A percentile compares a stretch with the other conserved stretches of the same genome.
phyloP scores from a whole-genome alignment of 768 basidiomycete species.

The Auriscalpium orientale region DNA sequence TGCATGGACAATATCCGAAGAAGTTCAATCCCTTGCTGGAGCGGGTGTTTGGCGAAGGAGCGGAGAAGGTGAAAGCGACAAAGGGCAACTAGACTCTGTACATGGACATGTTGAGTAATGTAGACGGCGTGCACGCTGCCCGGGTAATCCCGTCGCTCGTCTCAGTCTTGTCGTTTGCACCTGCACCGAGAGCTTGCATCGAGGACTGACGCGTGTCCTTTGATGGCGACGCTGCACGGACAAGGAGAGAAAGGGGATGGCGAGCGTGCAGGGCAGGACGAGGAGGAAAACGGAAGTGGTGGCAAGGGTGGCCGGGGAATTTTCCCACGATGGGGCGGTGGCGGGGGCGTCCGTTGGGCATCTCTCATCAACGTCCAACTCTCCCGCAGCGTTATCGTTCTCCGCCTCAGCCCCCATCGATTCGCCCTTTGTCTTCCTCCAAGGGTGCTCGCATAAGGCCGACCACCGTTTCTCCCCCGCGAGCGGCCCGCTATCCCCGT shows the following conservation, averaged over 20 bases:
- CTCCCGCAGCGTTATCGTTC: constrained; percentile 33
- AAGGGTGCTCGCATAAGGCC: constrained; percentile 25
- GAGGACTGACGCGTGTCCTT: too few species aligned
- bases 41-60: constrained; percentile 35
- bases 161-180: too few species aligned
- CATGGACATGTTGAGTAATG: too few species aligned
- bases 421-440: constrained; percentile 27
- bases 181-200: too few species aligned
- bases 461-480: constrained; percentile 13
- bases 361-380: constrained; percentile 17
- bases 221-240: too few species aligned
- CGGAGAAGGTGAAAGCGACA: not conserved
- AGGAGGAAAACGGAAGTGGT: not conserved
- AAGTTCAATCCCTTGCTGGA: constrained; percentile 53
- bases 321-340: constrained; percentile 13
- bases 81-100: not conserved
- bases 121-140: too few species aligned
- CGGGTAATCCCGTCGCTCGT: too few species aligned
- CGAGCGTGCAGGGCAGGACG: not conserved
- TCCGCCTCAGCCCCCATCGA: constrained; percentile 27
- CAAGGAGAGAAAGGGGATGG: not conserved
- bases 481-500: not conserved
- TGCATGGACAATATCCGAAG: constrained; percentile 40
- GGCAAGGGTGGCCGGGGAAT: not conserved
- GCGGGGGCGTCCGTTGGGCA: not conserved